Evolutionary conservation across 192 early-diverging fungal species (phyloP).

Genomic region (Coemansia sp.): DNA sequence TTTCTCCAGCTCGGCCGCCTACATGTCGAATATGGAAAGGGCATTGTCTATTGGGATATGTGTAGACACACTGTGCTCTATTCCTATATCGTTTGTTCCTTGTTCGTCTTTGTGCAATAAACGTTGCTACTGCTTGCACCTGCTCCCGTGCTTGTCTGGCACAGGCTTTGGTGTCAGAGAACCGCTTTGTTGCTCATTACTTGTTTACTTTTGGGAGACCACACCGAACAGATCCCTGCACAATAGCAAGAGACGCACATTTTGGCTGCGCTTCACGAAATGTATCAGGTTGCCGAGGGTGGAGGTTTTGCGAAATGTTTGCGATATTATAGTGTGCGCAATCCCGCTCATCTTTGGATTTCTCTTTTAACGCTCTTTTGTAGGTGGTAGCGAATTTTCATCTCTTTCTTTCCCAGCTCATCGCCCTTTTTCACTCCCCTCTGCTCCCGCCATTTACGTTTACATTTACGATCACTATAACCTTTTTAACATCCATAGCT

Average conservation of each 20-base stretch:
- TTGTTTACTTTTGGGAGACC: neutral
- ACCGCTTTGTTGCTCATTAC: neutral
- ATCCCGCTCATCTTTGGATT: too few relatives aligned
- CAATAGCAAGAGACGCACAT: neutral
- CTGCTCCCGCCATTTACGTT: too few relatives aligned
- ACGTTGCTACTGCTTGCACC: constrained; percentile 1
- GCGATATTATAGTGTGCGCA: too few relatives aligned
- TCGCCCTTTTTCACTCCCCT: too few relatives aligned
- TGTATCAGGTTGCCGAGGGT: neutral
- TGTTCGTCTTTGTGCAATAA: constrained; percentile 1
- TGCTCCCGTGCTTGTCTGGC: neutral
- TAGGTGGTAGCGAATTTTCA: too few relatives aligned
- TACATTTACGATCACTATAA: too few relatives aligned
- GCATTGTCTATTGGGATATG: constrained; percentile 1
- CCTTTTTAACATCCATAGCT: too few relatives aligned
- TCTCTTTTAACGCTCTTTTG: too few relatives aligned
- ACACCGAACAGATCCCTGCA: neutral
- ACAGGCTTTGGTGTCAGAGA: neutral
- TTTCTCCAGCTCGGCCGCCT: constrained; percentile 5
- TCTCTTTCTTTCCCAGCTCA: too few relatives aligned
- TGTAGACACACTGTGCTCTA: constrained; percentile 10
- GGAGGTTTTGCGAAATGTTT: too few relatives aligned
- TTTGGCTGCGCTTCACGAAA: neutral
- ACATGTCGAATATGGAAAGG: neutral
- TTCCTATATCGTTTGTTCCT: neutral